phyloP scores from a whole-genome alignment of 139 green algal species.

The Volvox reticuliferus region DNA sequence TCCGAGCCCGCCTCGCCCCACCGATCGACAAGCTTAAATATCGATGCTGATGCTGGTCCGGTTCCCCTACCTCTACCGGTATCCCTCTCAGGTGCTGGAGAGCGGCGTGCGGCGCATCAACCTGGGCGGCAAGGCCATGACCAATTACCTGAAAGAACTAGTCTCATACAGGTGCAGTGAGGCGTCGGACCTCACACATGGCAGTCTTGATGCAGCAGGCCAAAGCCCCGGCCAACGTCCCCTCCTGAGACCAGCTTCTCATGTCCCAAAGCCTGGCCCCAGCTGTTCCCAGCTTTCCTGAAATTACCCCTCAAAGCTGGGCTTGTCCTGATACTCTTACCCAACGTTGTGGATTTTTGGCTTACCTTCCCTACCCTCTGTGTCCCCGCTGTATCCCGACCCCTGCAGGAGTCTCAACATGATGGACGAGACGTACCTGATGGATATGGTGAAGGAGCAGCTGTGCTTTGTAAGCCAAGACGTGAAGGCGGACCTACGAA shows the following conservation, averaged over 20 bases:
- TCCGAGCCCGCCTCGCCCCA: too few species aligned
- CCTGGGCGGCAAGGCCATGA: slow-evolving; percentile 97
- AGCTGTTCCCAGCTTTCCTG: too few species aligned
- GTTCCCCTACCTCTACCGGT: not conserved
- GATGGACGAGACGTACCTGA: slow-evolving; percentile 94
- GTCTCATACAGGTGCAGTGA: slow-evolving; percentile 83
- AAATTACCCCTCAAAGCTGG: too few species aligned
- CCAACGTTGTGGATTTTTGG: not conserved
- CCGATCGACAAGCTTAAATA: too few species aligned
- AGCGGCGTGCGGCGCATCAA: slow-evolving; percentile 85
- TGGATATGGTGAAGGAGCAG: slow-evolving; percentile 95
- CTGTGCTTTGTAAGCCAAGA: slow-evolving; percentile 89
- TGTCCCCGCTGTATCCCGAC: not conserved
- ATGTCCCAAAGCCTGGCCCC: too few species aligned
- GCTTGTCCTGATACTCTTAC: too few species aligned
- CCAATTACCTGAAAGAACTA: slow-evolving; percentile 98
- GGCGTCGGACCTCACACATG: too few species aligned
- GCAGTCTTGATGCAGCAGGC: too few species aligned
- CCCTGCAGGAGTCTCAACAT: slow-evolving; percentile 88
- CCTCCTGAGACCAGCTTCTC: too few species aligned
- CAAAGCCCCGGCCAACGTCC: too few species aligned
- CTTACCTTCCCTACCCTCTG: not conserved
- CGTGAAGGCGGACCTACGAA: slow-evolving; percentile 48
- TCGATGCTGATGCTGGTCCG: too few species aligned
- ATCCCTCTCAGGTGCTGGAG: slow-evolving; percentile 43